phyloP scores from a whole-genome alignment of 768 basidiomycete species.

The Russula emetica region DNA sequence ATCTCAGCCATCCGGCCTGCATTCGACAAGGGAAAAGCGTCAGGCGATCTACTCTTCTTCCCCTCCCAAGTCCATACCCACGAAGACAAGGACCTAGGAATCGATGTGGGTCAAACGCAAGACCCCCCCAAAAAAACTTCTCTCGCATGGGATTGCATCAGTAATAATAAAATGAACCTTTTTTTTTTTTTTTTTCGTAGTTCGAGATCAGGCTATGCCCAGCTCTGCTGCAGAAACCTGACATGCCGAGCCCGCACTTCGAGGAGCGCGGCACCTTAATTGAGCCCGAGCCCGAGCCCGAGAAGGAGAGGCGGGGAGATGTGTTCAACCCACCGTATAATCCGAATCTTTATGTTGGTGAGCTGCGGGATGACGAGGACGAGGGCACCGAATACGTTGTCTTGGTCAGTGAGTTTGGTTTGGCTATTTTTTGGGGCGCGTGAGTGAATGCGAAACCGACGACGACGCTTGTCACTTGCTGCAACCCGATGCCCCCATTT shows the following conservation, averaged over 20 bases:
- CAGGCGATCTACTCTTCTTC: conserved; percentile 73
- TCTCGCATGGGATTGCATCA: not conserved
- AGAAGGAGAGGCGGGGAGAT: conserved; percentile 42
- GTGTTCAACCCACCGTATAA: conserved; percentile 89
- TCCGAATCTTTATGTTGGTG: conserved; percentile 68
- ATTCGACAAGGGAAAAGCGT: conserved; percentile 54
- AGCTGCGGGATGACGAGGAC: conserved; percentile 62
- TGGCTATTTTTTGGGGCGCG: too few species aligned
- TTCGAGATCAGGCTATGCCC: conserved; percentile 85
- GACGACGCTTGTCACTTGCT: too few species aligned
- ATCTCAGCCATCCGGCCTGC: conserved; percentile 49
- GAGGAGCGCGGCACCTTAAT: conserved; percentile 31
- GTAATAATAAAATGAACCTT: not conserved
- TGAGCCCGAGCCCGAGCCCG: conserved; percentile 29
- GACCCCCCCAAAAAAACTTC: not conserved
- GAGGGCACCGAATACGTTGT: conserved; percentile 57
- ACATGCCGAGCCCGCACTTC: conserved; percentile 44
- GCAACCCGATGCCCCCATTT: too few species aligned
- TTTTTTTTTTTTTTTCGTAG: conserved; percentile 39
- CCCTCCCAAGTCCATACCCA: conserved; percentile 64
- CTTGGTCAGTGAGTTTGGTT: conserved; percentile 48
- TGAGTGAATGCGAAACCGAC: not conserved
- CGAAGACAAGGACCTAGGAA: conserved; percentile 53
- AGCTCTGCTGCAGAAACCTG: conserved; percentile 75
- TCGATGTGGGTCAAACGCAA: conserved; percentile 50